Percentiles rank a stretch among this genome's conserved stretches.
Conservation (phyloP, 2,329 filamentous ascomycete genomes). For the Cercospora sojina region DNA sequence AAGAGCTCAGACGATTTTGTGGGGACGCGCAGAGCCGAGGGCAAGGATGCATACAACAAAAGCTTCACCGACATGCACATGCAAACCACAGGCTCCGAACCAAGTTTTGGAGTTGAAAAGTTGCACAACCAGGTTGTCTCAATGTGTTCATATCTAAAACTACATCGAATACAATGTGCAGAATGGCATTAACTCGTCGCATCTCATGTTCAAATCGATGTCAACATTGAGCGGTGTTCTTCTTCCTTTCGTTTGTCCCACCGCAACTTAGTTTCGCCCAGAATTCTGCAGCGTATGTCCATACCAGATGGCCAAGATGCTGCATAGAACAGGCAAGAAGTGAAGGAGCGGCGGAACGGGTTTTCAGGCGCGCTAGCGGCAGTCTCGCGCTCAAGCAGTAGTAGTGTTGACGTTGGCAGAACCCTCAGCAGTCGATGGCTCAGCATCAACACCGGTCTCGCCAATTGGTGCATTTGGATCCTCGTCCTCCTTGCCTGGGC, state of each 20-base stretch:
- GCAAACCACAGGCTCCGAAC: neutral
- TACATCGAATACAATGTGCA: slow-evolving; percentile 32
- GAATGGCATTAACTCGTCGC: slow-evolving; percentile 24
- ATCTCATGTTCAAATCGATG: slow-evolving; percentile 26
- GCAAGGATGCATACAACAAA: neutral
- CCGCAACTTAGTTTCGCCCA: slow-evolving; percentile 13
- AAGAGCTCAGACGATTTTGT: slow-evolving; percentile 8
- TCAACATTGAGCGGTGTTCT: slow-evolving; percentile 21
- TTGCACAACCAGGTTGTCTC: slow-evolving; percentile 11
- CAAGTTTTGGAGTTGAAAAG: neutral
- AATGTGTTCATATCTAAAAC: slow-evolving; percentile 24
- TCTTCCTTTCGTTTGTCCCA: slow-evolving; percentile 21
- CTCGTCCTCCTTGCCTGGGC: slow-evolving; percentile 96
- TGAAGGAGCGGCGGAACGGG: slow-evolving; percentile 18
- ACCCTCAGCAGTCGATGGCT: slow-evolving; percentile 39
- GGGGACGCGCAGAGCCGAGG: slow-evolving; percentile 14
- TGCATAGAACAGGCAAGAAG: slow-evolving; percentile 18
- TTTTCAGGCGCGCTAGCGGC: slow-evolving; percentile 6
- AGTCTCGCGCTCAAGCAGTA: slow-evolving; percentile 25
- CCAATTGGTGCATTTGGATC: slow-evolving; percentile 53
- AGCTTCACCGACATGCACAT: slow-evolving; percentile 6
- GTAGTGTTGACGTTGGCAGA: slow-evolving; percentile 36
- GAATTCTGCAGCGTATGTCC: slow-evolving; percentile 24
- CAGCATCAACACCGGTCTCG: slow-evolving; percentile 33
- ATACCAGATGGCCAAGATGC: slow-evolving; percentile 29